A percentile compares a stretch with the other conserved stretches of the same genome.
Evolutionary conservation across 208 protist species (phyloP).

Genomic region (Leishmania tropica): DNA sequence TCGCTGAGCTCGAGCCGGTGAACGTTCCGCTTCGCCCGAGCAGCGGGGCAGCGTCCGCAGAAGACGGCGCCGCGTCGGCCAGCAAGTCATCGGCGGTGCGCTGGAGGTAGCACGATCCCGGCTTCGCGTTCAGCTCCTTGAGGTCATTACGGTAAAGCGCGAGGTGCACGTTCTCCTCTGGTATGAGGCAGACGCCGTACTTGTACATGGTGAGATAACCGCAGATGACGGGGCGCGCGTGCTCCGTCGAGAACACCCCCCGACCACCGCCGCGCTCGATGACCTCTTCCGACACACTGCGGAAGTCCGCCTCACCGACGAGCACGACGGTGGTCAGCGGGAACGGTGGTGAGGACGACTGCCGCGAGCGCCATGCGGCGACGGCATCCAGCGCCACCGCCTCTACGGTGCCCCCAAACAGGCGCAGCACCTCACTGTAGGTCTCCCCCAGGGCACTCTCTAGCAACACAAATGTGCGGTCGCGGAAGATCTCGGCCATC

Average conservation of each 20-base stretch:
- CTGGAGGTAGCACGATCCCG: conserved; percentile 45
- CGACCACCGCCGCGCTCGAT: conserved; percentile 25
- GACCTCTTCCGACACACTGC: conserved; percentile 34
- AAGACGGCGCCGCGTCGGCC: conserved; percentile 2
- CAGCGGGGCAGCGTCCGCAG: not conserved
- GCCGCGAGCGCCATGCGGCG: conserved; percentile 5
- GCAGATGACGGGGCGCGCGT: conserved; percentile 15
- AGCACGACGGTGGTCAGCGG: conserved; percentile 33
- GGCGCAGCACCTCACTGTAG: conserved; percentile 36
- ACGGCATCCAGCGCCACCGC: conserved; percentile 23
- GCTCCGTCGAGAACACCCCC: not conserved
- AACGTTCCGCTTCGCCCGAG: not conserved
- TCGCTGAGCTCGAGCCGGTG: not conserved
- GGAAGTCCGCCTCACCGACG: conserved; percentile 37
- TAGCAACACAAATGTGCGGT: conserved; percentile 48
- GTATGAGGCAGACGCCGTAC: conserved; percentile 52
- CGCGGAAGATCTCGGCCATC: conserved; percentile 34
- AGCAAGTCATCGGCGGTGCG: conserved; percentile 26
- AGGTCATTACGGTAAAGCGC: conserved; percentile 62
- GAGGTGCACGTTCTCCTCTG: conserved; percentile 62
- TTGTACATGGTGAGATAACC: conserved; percentile 50
- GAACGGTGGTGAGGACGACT: conserved; percentile 12
- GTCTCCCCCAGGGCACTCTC: conserved; percentile 26
- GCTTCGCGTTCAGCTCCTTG: conserved; percentile 49
- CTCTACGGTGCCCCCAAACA: conserved; percentile 43